Evolutionary conservation across 768 basidiomycete genomes (phyloP).

Genomic region (Saitozyma sp.): DNA sequence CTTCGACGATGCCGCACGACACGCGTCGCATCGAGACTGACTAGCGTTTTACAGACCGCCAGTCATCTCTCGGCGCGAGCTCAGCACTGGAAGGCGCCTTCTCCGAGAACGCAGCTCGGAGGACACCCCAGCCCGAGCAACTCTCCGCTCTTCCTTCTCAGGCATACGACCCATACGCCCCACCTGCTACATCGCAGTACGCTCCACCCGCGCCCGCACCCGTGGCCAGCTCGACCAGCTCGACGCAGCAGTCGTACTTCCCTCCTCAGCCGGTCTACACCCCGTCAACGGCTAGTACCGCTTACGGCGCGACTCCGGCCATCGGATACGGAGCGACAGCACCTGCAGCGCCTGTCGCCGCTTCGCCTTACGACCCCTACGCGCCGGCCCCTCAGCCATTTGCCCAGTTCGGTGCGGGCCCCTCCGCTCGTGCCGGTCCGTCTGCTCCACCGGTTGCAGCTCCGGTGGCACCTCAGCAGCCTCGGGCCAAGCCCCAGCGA

Average conservation of each 20-base stretch:
- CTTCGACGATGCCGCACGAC: too few relatives aligned
- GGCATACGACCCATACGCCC: slow-evolving; percentile 23
- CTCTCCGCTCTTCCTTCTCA: background rate
- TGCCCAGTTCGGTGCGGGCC: background rate
- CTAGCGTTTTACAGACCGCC: too few relatives aligned
- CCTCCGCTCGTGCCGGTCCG: slow-evolving; percentile 4
- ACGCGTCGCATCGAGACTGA: too few relatives aligned
- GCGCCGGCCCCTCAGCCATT: slow-evolving; percentile 12
- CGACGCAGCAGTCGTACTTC: background rate
- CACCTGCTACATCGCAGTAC: slow-evolving; percentile 1
- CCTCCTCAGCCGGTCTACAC: background rate
- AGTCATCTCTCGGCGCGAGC: too few relatives aligned
- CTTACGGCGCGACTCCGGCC: background rate
- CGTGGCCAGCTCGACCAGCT: background rate
- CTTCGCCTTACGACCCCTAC: slow-evolving; percentile 22
- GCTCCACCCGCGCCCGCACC: background rate
- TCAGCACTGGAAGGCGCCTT: background rate
- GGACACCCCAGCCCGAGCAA: slow-evolving; percentile 39
- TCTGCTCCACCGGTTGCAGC: slow-evolving; percentile 7
- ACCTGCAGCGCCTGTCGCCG: background rate
- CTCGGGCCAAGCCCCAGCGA: slow-evolving; percentile 18
- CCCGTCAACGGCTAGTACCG: background rate
- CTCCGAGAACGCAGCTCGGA: slow-evolving; percentile 41
- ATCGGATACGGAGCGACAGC: background rate
- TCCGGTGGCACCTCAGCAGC: slow-evolving; percentile 14